Base-by-base conservation (phyloP, 2,329 filamentous ascomycete species). In the Waltergamsia citrina region DNA sequence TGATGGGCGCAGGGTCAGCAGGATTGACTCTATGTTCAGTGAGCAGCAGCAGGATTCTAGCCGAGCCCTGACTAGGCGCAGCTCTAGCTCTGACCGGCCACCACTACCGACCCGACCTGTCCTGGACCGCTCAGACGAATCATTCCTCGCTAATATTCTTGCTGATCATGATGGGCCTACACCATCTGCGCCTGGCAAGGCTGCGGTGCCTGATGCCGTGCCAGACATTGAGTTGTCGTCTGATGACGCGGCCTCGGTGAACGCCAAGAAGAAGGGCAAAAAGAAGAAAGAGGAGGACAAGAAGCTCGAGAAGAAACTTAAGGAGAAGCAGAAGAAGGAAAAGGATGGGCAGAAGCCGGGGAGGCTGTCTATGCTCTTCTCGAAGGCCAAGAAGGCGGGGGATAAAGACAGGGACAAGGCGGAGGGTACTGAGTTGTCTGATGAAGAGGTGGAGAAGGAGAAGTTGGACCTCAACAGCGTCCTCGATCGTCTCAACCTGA, bases 401-500 rank as follows among this genome's bases (percentile, higher is more conserved):
- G 54, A 61, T 41, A 52, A 7, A 7, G 12, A 5, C 26, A 28
- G 18, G 18, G 26, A 28, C 28, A 42, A 43, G 33, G 53, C 52
- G 36, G 52, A 52, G 14, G 59, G 57, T 26, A 56, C 63, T 28
- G 50, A 51, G 32, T 56, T 62, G 28, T 49, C 52, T 4, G 35
- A 38, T 20, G 32, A 26, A 6, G 36, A 38, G 28, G 17, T 23
- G 14, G 15, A 38, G 36, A 54, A 56, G 28, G 74, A 78, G 56
- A 59, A 57, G 45, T 78, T 86, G 49, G 92, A 95, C 46, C 74
- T 96, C 39, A 75, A 74, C 25, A 70, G 74, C 20, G 76, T 94
- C 16, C 79, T 98, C 19, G 83, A 94, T 50, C 74, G 84, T 29
- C 71, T 98, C 40, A 88, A 93, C 51, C 75, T 94, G 21, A 75